phyloP scores from a whole-genome alignment of 2,329 filamentous ascomycete genomes.

The Coniochaeta ligniaria region DNA sequence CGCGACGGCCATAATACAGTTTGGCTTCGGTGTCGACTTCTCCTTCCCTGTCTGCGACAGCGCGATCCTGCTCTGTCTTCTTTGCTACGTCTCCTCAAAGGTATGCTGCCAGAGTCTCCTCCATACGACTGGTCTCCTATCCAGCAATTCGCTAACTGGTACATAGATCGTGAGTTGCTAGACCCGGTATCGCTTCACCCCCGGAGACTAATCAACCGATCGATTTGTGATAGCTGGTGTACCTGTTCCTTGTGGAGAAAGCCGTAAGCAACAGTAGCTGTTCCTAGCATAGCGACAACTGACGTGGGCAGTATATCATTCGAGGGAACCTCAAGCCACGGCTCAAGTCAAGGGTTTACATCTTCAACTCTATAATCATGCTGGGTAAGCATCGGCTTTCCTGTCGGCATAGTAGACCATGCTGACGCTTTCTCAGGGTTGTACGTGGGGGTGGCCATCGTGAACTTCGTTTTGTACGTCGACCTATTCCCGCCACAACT shows the following conservation, averaged over 20 bases:
- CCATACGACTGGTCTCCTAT: not conserved
- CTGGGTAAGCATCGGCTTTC: constrained; percentile 24
- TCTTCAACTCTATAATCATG: constrained; percentile 56
- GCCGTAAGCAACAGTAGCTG: constrained; percentile 32
- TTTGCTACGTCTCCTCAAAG: constrained; percentile 58
- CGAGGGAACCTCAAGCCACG: constrained; percentile 42
- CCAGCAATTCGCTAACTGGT: not conserved
- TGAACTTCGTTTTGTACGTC: constrained; percentile 55
- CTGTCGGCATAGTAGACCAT: not conserved
- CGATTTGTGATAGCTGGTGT: constrained; percentile 39
- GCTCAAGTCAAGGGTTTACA: constrained; percentile 49
- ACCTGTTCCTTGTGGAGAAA: constrained; percentile 58
- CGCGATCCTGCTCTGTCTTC: constrained; percentile 52
- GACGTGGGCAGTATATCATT: constrained; percentile 44
- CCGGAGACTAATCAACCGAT: constrained; percentile 1
- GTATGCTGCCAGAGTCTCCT: constrained; percentile 23
- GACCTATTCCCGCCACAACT: not conserved
- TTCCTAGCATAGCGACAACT: not conserved
- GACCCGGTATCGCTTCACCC: not conserved
- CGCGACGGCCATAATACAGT: constrained; percentile 47
- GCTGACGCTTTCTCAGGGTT: constrained; percentile 20
- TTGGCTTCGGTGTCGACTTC: constrained; percentile 48
- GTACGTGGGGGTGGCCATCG: constrained; percentile 38
- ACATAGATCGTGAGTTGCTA: not conserved
- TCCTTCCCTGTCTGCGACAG: constrained; percentile 44